Base-by-base conservation (phyloP, 371 early-diverging fungal species). In the Mucor lusitanicus region DNA sequence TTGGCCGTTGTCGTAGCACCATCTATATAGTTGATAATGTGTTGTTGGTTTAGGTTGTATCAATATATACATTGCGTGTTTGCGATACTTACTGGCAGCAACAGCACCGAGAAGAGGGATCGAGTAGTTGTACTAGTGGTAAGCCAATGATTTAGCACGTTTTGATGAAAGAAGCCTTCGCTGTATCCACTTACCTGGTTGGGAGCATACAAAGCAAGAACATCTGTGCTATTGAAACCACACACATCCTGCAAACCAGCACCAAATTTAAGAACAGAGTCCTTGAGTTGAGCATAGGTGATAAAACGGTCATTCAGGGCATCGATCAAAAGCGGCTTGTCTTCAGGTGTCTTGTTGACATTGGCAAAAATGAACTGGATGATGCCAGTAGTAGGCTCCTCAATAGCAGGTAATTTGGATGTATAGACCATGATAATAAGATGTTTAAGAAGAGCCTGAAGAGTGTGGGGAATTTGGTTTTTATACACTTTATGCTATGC, bases 1-100 rank as follows among this genome's bases (percentile, higher is more conserved):
- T 94, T 96, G 28, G 89, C 91, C 13, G 90, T 82, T 1, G 90
- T 84, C 13, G 88, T 76, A 3, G 88, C 74, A 9, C 93, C 93
- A 11, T 84, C 66, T 65, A 40, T 3, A 0, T 30, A 27, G 15
- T 23, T 2, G 30, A 15, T 0, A 46, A 19, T 23, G 3, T 5
- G n/a, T 44, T 17, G n/a, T 9, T 53, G 25, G 25, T 53, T 6
- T 4, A 13, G 0, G 13, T 17, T 21, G 25, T 3, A 53, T 27
- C 4, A 5, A 13, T 21, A 8, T 7, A 48, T n/a, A n/a, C n/a
- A n/a, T n/a, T n/a, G 25, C 13, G 11, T 53, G 13, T 35, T 12
- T 15, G 8, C 13, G 27, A 40, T 17, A 40, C 25, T 57, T 70
- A 78, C 81, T 76, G 27, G 79, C 80, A 35, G 80, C 84, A 9